phyloP scores from a whole-genome alignment of 2,329 filamentous ascomycete genomes.

The Colletotrichum sp. region DNA sequence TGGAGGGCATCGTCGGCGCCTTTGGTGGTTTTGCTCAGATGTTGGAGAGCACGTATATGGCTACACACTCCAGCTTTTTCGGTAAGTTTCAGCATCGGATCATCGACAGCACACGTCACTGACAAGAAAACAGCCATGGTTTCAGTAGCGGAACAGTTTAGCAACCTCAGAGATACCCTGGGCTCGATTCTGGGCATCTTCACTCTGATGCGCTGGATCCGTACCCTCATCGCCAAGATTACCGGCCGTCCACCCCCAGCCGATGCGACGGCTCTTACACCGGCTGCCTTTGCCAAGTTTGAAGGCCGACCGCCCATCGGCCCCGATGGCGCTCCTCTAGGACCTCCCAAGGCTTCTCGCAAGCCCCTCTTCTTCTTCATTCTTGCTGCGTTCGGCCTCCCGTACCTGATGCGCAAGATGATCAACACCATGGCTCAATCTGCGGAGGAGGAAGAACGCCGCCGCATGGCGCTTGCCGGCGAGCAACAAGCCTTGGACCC shows the following conservation, averaged over 20 bases:
- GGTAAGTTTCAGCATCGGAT: constrained; percentile 61
- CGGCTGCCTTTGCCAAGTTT: constrained; percentile 89
- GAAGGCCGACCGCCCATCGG: constrained; percentile 67
- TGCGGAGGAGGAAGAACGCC: constrained; percentile 82
- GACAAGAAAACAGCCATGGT: constrained; percentile 77
- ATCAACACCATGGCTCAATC: constrained; percentile 84
- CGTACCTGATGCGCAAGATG: constrained; percentile 96
- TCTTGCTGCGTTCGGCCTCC: constrained; percentile 90
- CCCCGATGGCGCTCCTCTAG: constrained; percentile 67
- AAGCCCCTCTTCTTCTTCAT: constrained; percentile 98
- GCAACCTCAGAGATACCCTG: constrained; percentile 89
- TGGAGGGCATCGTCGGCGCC: constrained; percentile 94
- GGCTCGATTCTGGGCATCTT: constrained; percentile 96
- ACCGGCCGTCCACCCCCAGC: constrained; percentile 91
- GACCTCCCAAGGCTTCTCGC: constrained; percentile 77
- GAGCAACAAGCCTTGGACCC: constrained; percentile 74
- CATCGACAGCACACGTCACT: background rate
- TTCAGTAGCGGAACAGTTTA: constrained; percentile 95
- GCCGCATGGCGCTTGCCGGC: constrained; percentile 48
- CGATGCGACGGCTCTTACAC: constrained; percentile 85
- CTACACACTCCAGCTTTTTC: constrained; percentile 97
- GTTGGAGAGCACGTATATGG: constrained; percentile 99
- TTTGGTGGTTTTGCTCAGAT: constrained; percentile 99
- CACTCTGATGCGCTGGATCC: constrained; percentile 92
- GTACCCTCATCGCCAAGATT: constrained; percentile 88